Conservation (phyloP, 23 red algal genomes). For the Cyanidioschyzon merolae region DNA sequence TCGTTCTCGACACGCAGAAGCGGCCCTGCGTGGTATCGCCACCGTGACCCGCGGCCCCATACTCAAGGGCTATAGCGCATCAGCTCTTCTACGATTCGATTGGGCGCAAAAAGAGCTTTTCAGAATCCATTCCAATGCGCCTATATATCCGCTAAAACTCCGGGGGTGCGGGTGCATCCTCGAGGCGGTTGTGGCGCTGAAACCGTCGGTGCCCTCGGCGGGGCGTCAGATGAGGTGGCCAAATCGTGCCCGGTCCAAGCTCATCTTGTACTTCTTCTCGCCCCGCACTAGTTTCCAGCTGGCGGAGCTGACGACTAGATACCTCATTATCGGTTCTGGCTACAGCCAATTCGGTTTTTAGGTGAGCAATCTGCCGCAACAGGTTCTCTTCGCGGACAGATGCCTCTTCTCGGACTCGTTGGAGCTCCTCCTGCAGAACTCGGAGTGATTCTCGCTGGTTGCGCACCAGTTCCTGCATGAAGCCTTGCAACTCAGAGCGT, state of each 20-base stretch:
- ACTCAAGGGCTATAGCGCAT: too few species aligned
- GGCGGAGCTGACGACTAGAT: background rate
- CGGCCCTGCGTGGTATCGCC: too few species aligned
- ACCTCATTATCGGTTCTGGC: background rate
- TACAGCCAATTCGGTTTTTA: constrained; percentile 14
- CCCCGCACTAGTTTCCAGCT: background rate
- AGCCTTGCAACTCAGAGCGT: background rate
- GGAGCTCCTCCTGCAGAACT: constrained; percentile 8
- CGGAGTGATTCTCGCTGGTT: background rate
- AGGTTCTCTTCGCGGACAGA: background rate
- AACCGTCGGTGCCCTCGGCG: background rate
- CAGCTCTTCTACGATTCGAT: too few species aligned
- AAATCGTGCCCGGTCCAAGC: background rate
- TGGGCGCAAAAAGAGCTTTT: too few species aligned
- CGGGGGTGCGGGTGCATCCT: background rate
- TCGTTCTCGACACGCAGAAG: too few species aligned
- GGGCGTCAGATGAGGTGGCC: background rate
- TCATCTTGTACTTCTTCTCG: background rate
- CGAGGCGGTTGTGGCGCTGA: background rate
- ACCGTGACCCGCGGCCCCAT: too few species aligned
- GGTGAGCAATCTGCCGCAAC: constrained; percentile 4
- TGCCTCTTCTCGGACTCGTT: constrained; percentile 5
- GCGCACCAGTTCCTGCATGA: constrained; percentile 8
- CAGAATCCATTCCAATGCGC: too few species aligned
- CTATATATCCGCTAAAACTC: too few species aligned